phyloP scores from a whole-genome alignment of 805 yeast genomes.

The Tetrapisispora nanseiensis region DNA sequence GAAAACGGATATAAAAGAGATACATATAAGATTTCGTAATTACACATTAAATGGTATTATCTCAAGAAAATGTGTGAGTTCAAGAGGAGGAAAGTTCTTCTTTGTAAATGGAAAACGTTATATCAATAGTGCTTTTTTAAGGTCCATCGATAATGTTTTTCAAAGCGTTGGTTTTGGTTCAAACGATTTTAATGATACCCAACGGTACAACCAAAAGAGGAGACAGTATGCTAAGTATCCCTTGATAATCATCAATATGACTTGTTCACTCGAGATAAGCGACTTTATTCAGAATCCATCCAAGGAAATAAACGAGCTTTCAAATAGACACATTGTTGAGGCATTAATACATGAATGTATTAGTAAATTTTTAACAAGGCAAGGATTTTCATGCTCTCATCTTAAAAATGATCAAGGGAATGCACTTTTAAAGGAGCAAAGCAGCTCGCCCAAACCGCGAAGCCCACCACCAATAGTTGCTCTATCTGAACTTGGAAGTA shows the following conservation, averaged over 20 bases:
- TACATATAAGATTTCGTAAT: constrained; percentile 14
- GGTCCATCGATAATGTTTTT: constrained; percentile 16
- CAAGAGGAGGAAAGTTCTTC: constrained; percentile 36
- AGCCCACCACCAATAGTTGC: background rate
- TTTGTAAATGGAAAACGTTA: constrained; percentile 36
- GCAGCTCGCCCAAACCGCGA: background rate
- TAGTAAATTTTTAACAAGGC: constrained; percentile 20
- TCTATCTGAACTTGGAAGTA: background rate
- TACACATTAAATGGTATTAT: constrained; percentile 32
- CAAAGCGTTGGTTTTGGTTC: constrained; percentile 11
- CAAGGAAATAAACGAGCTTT: constrained; percentile 25
- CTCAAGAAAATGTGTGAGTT: constrained; percentile 29
- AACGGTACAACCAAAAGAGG: constrained; percentile 17
- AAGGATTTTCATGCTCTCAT: constrained; percentile 10
- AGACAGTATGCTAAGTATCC: constrained; percentile 33
- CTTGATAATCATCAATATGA: constrained; percentile 30
- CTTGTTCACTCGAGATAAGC: constrained; percentile 22
- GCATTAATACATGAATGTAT: constrained; percentile 29
- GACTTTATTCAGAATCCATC: constrained; percentile 36
- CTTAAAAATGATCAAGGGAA: background rate
- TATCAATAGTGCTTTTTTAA: constrained; percentile 11
- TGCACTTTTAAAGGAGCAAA: background rate
- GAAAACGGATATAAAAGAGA: constrained; percentile 12
- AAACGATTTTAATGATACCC: background rate
- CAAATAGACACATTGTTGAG: constrained; percentile 20